phyloP scores from a whole-genome alignment of 2,329 filamentous ascomycete species.

The Xylariaceae sp. region DNA sequence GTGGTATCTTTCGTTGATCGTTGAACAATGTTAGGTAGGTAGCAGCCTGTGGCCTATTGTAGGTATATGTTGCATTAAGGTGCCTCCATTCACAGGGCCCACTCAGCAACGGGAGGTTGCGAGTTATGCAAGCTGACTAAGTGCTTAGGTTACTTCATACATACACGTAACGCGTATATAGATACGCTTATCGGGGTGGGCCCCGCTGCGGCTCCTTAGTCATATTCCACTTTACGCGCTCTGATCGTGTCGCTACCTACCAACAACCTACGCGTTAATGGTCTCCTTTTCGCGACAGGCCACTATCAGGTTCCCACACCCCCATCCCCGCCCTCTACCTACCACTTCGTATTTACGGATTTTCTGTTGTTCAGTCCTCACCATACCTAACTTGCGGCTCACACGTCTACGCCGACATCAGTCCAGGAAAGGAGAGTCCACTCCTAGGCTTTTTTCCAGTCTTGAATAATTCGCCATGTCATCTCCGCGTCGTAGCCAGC shows the following conservation, averaged over 20 bases:
- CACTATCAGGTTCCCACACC: no score
- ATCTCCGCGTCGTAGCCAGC: conserved; percentile 54
- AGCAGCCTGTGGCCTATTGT: not conserved
- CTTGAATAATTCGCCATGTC: conserved; percentile 48
- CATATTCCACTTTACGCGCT: conserved; percentile 35
- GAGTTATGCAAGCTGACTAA: not conserved
- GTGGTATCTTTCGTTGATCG: not conserved
- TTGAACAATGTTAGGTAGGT: not conserved
- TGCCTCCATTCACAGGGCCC: conserved; percentile 4
- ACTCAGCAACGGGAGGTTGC: no score
- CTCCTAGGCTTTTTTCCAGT: not conserved
- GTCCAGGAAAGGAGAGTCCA: not conserved
- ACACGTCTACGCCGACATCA: not conserved
- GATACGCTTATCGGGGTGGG: no score
- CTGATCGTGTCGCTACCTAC: conserved; percentile 26
- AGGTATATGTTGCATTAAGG: conserved; percentile 4
- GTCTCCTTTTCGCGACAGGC: conserved; percentile 24
- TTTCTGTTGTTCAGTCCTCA: not conserved
- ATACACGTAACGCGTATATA: no score
- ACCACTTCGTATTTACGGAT: not conserved
- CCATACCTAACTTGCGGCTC: not conserved
- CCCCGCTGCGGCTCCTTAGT: conserved; percentile 14
- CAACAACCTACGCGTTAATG: conserved; percentile 25
- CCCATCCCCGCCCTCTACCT: conserved; percentile 6
- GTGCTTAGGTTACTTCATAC: not conserved